These are phyloP conservation scores for Tylopilus plumbeoviolaceoides DNA, from an alignment of 768 basidiomycete genomes.

Conservation along the genomic window DNA sequence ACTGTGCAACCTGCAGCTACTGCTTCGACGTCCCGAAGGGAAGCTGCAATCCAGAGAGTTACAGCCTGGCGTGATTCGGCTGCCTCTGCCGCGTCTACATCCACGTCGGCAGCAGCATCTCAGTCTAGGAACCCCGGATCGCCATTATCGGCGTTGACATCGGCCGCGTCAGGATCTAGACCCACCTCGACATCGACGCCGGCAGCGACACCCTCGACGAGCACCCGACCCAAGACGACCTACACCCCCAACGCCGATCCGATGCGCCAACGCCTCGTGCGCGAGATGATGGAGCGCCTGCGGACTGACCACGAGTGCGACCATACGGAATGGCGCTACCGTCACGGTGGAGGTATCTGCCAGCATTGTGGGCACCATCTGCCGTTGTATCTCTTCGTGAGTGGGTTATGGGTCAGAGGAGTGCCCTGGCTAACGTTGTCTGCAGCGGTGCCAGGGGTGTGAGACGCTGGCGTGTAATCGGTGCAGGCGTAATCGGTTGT, in stretches of 20 bases:
- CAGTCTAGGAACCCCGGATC: no score
- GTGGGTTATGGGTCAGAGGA: no score
- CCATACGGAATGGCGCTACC: constrained; percentile 42
- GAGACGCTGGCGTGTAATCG: constrained; percentile 34
- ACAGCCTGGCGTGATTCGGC: not conserved
- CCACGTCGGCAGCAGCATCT: not conserved
- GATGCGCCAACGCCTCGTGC: constrained; percentile 23
- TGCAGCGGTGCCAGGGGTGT: constrained; percentile 33
- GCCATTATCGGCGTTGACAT: no score
- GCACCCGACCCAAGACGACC: constrained; percentile 1
- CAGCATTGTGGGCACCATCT: constrained; percentile 42
- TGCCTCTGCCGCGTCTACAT: not conserved
- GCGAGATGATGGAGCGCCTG: constrained; percentile 35
- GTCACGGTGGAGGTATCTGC: constrained; percentile 41
- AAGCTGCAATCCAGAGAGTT: not conserved
- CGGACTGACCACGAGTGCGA: constrained; percentile 53
- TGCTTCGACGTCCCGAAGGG: not conserved
- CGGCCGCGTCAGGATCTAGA: no score
- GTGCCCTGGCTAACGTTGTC: not conserved
- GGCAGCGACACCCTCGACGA: not conserved
- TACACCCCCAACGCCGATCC: not conserved
- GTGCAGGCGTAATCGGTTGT: constrained; percentile 36
- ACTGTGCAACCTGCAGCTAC: not conserved
- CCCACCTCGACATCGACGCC: not conserved
- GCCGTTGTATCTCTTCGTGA: constrained; percentile 46